Evolutionary conservation across 176 grass and related monocot genomes (phyloP), one percentile per base, ranked within the genome.

Genomic region (Rhynchospora pubera): DNA sequence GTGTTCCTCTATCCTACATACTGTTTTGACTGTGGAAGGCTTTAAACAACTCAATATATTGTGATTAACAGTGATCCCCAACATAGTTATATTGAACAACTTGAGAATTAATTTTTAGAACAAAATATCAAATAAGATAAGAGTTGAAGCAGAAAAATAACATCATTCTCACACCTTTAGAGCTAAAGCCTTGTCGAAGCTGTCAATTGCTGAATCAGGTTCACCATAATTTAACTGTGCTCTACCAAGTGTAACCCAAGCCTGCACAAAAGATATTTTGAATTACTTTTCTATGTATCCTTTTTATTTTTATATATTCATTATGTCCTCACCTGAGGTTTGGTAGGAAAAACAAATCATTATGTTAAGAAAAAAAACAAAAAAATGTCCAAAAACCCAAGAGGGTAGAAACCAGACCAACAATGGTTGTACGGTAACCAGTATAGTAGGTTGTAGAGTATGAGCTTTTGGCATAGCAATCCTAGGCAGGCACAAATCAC

Each of bases 221-320:
- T 93, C 94, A 23, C 94, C 91, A 62, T 90, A 97, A 74, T 97
- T 97, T 85, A 97, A 82, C 26, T 97, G 91, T 46, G 94, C 84
- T 85, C 94, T 91, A 81, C 91, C 94, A 82, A 97, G 94, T 5
- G 94, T 97, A 65, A 93, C 60, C 94, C 94, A 97, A 82, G 91
- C 89, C 91, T 97, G 82, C n/a, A 87, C 71, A 81, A 2, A 80
- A 50, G 26, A 69, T 18, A 61, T 65, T 60, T 50, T 6, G 55
- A 1, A 16, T 51, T 55, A 89, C 60, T 47, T 50, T 26, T 62
- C 3, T 28, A 43, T 58, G 2, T 34, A 53, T 53, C 48, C 0
- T 55, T 75, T 76, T 15, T 14, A 53, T 76, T 21, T 45, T 75
- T 55, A 13, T 30, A 30, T 28, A 53, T 52, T 7, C 1, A 55